Base-by-base conservation (phyloP, 352 stramenopile species). In the Pythium vanterpoolii region DNA sequence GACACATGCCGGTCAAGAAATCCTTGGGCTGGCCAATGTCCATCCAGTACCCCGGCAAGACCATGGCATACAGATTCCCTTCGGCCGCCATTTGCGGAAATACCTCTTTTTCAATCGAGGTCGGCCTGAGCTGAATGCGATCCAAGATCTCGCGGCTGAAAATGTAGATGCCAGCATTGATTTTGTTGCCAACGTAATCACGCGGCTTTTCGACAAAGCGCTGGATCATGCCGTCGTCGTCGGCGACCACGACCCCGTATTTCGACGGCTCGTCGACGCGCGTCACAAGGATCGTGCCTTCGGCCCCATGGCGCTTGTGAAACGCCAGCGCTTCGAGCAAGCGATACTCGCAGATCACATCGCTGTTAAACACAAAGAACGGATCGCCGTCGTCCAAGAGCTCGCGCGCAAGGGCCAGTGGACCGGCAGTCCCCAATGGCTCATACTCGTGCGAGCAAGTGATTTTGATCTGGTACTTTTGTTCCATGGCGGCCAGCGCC, bases 281-380 rank as follows among this genome's bases (percentile, higher is more conserved):
- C 11, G 82, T 96, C 4, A 74, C 82, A 46, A 95, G 62, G 45
- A 96, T 77, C 21, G 88, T 96, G 33, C 86, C 88, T 52, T 96
- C 87, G 18, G 67, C 76, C 24, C 84, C 84, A 59, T 95, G 87
- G 31, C 62, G 58, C 44, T 80, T 73, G 71, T 96, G 88, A 50
- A 93, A 96, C 16, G 76, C 77, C 9, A 96, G 58, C 23, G 92
- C 84, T 11, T 89, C 78, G 45, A 89, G 72, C 34, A 93, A 71
- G 4, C 77, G 75, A 63, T 94, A 96, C 65, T 91, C 80, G 52
- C 87, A 96, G 49, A 92, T 91, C 40, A 96, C 82, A 71, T 96
- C 88, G 60, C 82, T 93, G 71, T 96, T 96, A 67, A 96, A 93
- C 13, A 96, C 88, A 49, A 96, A 96, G 67, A 96, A 96, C 59